Evolutionary conservation across 768 basidiomycete species (phyloP).

Genomic region (Candolleomyces efflorescens): DNA sequence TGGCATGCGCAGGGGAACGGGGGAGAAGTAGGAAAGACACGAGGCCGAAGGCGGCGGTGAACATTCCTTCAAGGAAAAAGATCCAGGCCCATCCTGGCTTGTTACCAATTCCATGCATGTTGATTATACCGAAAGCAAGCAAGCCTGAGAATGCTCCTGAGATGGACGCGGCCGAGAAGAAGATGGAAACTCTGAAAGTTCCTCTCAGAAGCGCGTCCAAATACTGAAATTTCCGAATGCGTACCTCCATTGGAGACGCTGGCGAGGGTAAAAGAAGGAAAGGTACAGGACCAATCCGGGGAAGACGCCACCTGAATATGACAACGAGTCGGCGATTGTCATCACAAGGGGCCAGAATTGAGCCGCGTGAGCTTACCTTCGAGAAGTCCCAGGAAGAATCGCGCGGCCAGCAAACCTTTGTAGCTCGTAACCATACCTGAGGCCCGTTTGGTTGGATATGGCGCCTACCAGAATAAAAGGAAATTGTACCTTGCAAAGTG

Average conservation of each 20-base stretch:
- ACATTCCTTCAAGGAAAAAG: slow-evolving; percentile 62
- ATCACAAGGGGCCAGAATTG: background rate
- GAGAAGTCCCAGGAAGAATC: slow-evolving; percentile 49
- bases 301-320: slow-evolving; percentile 46
- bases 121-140: slow-evolving; percentile 60
- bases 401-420: slow-evolving; percentile 38
- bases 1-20: slow-evolving; percentile 29
- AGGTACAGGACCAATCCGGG: slow-evolving; percentile 56
- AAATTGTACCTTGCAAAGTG: slow-evolving; percentile 48
- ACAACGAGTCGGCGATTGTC: background rate
- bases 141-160: slow-evolving; percentile 69
- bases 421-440: slow-evolving; percentile 46
- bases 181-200: slow-evolving; percentile 37
- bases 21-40: slow-evolving; percentile 44
- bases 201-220: slow-evolving; percentile 29
- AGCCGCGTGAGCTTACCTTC: slow-evolving; percentile 32
- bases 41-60: slow-evolving; percentile 58
- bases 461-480: background rate
- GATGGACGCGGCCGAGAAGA: slow-evolving; percentile 51
- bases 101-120: slow-evolving; percentile 53
- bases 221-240: slow-evolving; percentile 8
- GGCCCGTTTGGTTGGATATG: slow-evolving; percentile 1
- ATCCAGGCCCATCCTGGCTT: slow-evolving; percentile 68
- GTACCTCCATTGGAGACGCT: slow-evolving; percentile 45
- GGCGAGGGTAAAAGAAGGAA: slow-evolving; percentile 52